Evolutionary conservation across 2,329 filamentous ascomycete genomes (phyloP).

Genomic region (Monilinia fructicola): DNA sequence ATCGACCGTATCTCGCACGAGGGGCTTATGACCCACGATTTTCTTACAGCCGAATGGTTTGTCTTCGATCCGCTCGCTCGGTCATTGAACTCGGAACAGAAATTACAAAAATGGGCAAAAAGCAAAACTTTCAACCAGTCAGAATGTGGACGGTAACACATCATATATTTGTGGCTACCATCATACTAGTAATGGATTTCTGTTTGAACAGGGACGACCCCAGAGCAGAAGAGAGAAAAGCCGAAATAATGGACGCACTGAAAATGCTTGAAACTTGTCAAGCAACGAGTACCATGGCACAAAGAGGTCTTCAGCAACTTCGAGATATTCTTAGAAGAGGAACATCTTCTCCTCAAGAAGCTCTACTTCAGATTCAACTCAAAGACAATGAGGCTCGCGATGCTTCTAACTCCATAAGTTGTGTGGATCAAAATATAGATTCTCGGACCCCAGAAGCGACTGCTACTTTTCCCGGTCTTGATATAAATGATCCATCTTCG

Average conservation of each 20-base stretch:
- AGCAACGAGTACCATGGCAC: constrained; percentile 30
- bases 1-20: constrained; percentile 42
- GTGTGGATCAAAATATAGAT: background rate
- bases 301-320: constrained; percentile 30
- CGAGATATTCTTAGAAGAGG: constrained; percentile 18
- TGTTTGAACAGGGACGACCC: constrained; percentile 40
- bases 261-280: constrained; percentile 38
- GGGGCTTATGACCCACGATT: constrained; percentile 38
- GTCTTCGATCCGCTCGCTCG: constrained; percentile 40
- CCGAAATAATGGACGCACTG: constrained; percentile 41
- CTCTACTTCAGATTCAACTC: background rate
- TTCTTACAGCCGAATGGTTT: constrained; percentile 41
- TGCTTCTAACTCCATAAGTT: background rate
- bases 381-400: background rate
- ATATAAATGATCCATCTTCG: constrained; percentile 10
- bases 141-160: constrained; percentile 40
- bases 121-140: constrained; percentile 32
- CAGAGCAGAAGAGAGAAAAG: constrained; percentile 36
- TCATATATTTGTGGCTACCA: constrained; percentile 43
- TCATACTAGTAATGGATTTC: constrained; percentile 44
- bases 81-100: constrained; percentile 38
- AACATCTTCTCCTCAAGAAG: background rate
- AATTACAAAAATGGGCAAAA: constrained; percentile 28
- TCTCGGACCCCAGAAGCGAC: background rate
- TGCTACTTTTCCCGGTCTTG: background rate